These are phyloP conservation scores for Pichia sp. DNA, from an alignment of 1,139 yeast genomes.

Conservation along the genomic window DNA sequence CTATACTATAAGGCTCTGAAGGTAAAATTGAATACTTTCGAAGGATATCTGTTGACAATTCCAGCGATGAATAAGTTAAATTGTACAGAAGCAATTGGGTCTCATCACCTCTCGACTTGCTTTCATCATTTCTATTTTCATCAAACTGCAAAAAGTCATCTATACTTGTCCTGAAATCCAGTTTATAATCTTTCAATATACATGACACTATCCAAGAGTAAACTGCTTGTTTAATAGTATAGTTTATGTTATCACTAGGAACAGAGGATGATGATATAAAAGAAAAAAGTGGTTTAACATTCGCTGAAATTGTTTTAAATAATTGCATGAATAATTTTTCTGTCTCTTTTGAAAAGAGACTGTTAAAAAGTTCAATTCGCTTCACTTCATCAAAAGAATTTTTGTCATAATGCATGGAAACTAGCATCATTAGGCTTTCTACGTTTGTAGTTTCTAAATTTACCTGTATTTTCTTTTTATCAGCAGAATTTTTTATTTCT, in stretches of 20 bases:
- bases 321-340: conserved; percentile 16
- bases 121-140: conserved; percentile 6
- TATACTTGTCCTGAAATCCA: not conserved
- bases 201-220: conserved; percentile 19
- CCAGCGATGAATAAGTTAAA: conserved; percentile 14
- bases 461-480: conserved; percentile 15
- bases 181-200: conserved; percentile 1
- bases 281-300: not conserved
- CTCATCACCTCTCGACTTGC: conserved; percentile 1
- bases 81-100: not conserved
- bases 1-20: conserved; percentile 8
- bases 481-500: conserved; percentile 5
- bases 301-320: conserved; percentile 7
- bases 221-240: conserved; percentile 10
- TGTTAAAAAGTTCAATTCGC: conserved; percentile 16
- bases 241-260: not conserved
- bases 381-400: conserved; percentile 15
- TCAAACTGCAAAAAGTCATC: conserved; percentile 29
- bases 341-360: conserved; percentile 17
- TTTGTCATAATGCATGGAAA: conserved; percentile 14
- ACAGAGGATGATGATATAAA: not conserved
- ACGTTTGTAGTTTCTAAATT: conserved; percentile 7
- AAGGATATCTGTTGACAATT: conserved; percentile 16
- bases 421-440: conserved; percentile 16
- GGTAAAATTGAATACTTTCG: conserved; percentile 9